phyloP scores from a whole-genome alignment of 805 yeast genomes.

The Blastobotrys americana region DNA sequence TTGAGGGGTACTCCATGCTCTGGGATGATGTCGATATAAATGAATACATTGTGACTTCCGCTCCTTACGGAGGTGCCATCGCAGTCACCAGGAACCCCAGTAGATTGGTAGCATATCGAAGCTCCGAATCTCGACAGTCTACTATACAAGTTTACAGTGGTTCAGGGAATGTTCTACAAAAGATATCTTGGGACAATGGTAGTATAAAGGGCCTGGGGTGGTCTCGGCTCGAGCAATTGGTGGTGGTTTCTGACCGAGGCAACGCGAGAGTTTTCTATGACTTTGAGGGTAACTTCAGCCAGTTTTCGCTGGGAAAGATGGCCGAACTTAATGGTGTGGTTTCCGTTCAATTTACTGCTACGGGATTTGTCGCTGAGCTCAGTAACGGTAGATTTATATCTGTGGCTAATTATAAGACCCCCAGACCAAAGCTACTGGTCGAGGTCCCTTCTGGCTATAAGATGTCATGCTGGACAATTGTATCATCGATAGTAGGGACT shows the following conservation, averaged over 20 bases:
- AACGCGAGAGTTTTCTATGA: constrained; percentile 53
- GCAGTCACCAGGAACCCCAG: constrained; percentile 38
- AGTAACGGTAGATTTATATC: constrained; percentile 37
- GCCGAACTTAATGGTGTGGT: constrained; percentile 31
- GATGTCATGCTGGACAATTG: too few species aligned
- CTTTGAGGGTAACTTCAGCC: constrained; percentile 60
- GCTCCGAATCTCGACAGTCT: constrained; percentile 15
- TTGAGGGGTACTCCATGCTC: constrained; percentile 48
- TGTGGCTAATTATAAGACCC: constrained; percentile 36
- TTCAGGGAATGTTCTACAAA: constrained; percentile 25
- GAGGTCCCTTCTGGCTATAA: constrained; percentile 6
- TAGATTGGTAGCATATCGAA: constrained; percentile 19
- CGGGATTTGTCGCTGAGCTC: constrained; percentile 41
- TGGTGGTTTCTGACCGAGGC: constrained; percentile 49
- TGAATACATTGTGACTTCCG: constrained; percentile 42
- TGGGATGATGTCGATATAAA: constrained; percentile 41
- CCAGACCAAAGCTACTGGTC: constrained; percentile 20
- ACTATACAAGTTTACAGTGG: constrained; percentile 27
- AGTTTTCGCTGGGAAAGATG: constrained; percentile 36
- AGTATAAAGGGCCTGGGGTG: constrained; percentile 49
- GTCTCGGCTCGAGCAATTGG: constrained; percentile 46
- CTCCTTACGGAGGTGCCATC: constrained; percentile 48
- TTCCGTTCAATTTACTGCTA: constrained; percentile 35
- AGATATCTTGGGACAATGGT: constrained; percentile 37
- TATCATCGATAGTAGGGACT: too few species aligned